Evolutionary conservation across 1,284 basidiomycete species (phyloP), one percentile per base, ranked within the genome.

Genomic region (Papiliotrema laurentii): DNA sequence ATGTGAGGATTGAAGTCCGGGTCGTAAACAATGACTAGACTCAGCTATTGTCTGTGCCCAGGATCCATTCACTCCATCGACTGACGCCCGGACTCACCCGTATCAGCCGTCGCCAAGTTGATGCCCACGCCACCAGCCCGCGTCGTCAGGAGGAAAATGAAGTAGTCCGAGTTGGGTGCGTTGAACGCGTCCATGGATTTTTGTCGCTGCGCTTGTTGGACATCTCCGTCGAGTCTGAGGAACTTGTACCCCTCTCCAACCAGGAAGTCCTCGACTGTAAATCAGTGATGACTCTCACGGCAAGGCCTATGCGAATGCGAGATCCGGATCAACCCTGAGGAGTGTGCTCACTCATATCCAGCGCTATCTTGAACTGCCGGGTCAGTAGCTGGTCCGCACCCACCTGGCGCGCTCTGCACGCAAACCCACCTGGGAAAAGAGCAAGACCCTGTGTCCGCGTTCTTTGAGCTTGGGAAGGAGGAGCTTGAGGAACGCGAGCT

Each of bases 41-140:
- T 58, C 50, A 60, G 54, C 51, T 30, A 30, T 5, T 18, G 18
- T 10, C 27, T 30, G 35, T 43, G 9, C 14, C 21, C 27, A 18
- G 10, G 27, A 24, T 26, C 13, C 14, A 18, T 5, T 36, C 26
- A 6, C 13, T 26, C 18, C 37, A 22, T 35, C 33, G 25, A 14
- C n/a, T n/a, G n/a, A n/a, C n/a, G n/a, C n/a, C n/a, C n/a, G n/a
- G 9, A n/a, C 67, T 69, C 71, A 47, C 78, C 77, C 7, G 79
- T 72, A 58, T 74, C 72, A 1, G 72, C 72, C 2, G 70, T 63
- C 4, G 71, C 70, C 41, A 96, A 79, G 66, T 96, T 97, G 74
- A 97, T 96, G 27, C 93, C 92, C 46, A 97, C 87, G 53, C 94
- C 94, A 35, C 94, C 94, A 34, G 96, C 96, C 39, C 96, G 83